Base-by-base conservation (phyloP, 2,329 filamentous ascomycete species). In the Lachnellula suecica region DNA sequence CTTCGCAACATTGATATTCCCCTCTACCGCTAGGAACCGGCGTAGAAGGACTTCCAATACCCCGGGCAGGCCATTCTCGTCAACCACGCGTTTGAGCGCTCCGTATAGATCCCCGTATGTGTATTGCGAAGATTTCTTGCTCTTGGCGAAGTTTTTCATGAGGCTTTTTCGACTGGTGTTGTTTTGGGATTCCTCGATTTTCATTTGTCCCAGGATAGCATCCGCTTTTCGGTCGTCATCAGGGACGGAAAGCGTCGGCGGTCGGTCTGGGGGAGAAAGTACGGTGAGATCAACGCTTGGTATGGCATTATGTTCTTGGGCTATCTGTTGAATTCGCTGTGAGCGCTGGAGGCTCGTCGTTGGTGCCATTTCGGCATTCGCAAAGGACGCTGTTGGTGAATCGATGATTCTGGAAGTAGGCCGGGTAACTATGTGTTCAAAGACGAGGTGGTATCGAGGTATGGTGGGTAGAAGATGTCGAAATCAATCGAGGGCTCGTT, bases 211-310 rank as follows among this genome's bases (percentile, higher is more conserved):
- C 15, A 59, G 38, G 22, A 59, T 42, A 15, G 55, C 50, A 44
- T 59, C 55, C n/a, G 57, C 57, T 35, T 44, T 53, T 43, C 50
- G 27, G 11, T 59, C 57, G 23, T 59, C 55, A 20, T 58, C 50
- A 4, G 47, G 45, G 24, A 34, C 45, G 9, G 35, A 43, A 34
- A 52, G 54, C 9, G 55, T 23, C 10, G 52, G 52, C 8, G 29
- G 19, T 17, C 52, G 45, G 10, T 11, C 22, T 19, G 50, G 57
- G 17, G 41, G 46, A 8, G 44, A 38, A 17, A 59, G 27, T 2
- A 40, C 29, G 7, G 24, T 38, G 7, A 17, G n/a, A 37, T 53
- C 44, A 29, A 17, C 35, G 4, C 44, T 34, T 22, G 43, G 24
- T 7, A 51, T 34, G 25, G 31, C 56, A 20, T 47, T 44, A 8